These are phyloP conservation scores for Hypoxylon intermedium DNA, from an alignment of 495 filamentous ascomycete species.

Conservation along the genomic window DNA sequence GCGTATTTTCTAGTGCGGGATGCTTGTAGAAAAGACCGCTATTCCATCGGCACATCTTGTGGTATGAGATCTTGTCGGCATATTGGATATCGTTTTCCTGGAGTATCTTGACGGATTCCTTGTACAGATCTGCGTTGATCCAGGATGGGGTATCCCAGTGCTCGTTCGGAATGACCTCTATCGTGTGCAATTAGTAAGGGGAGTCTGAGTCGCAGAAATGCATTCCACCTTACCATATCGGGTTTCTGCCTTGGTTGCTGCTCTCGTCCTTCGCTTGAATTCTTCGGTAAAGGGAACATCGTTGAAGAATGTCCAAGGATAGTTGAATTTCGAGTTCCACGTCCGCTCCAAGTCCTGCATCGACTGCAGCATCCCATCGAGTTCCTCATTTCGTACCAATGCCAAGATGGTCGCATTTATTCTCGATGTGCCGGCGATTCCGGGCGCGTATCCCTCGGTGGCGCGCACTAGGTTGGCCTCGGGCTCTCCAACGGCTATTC, in stretches of 20 bases:
- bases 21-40: slow-evolving; percentile 97
- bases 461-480: slow-evolving; percentile 73
- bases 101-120: slow-evolving; percentile 83
- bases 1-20: slow-evolving; percentile 78
- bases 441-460: slow-evolving; percentile 74
- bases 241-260: slow-evolving; percentile 82
- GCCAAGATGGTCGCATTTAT: slow-evolving; percentile 92
- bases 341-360: slow-evolving; percentile 93
- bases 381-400: slow-evolving; percentile 91
- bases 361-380: slow-evolving; percentile 79
- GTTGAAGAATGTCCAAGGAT: slow-evolving; percentile 99
- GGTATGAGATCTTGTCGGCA: slow-evolving; percentile 84
- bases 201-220: slow-evolving; percentile 29
- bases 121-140: slow-evolving; percentile 87
- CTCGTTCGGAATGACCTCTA: slow-evolving; percentile 86
- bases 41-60: slow-evolving; percentile 99
- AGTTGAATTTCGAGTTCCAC: slow-evolving; percentile 99
- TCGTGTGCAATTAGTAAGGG: slow-evolving; percentile 8
- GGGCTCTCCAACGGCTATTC: slow-evolving; percentile 79
- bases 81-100: slow-evolving; percentile 89
- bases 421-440: slow-evolving; percentile 75
- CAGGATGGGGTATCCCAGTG: slow-evolving; percentile 93
- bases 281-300: slow-evolving; percentile 90
- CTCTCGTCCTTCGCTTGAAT: slow-evolving; percentile 82
- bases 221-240: slow-evolving; percentile 69